These are phyloP conservation scores for Chondrus crispus DNA, from an alignment of 23 red algal species.

Conservation along the genomic window DNA sequence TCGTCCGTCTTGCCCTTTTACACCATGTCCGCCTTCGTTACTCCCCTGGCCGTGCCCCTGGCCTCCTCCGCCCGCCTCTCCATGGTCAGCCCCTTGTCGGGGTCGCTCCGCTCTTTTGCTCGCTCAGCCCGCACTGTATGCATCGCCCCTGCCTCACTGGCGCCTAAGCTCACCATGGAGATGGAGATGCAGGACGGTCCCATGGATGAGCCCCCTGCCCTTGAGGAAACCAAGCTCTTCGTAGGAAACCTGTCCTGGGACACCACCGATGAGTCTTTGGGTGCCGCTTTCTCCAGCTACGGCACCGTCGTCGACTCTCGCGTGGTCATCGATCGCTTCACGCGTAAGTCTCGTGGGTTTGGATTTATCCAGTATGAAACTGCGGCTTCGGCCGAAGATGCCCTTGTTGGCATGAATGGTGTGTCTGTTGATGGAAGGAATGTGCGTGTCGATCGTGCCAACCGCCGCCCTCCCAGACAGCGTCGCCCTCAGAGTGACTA, in stretches of 20 bases:
- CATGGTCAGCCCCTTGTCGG: too few species aligned
- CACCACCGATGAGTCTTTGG: slow-evolving; percentile 67
- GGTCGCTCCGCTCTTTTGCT: too few species aligned
- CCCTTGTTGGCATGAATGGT: slow-evolving; percentile 76
- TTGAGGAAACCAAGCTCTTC: slow-evolving; percentile 78
- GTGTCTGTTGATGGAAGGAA: slow-evolving; percentile 64
- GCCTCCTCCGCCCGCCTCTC: background rate
- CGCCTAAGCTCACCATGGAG: too few species aligned
- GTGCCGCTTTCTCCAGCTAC: slow-evolving; percentile 61
- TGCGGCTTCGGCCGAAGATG: slow-evolving; percentile 58
- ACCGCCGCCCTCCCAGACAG: slow-evolving; percentile 24
- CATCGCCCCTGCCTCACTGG: too few species aligned
- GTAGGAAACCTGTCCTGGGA: slow-evolving; percentile 83
- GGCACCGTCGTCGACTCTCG: slow-evolving; percentile 71
- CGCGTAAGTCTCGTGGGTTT: slow-evolving; percentile 81
- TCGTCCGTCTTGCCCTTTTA: background rate
- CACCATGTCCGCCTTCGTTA: background rate
- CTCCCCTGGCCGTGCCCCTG: background rate
- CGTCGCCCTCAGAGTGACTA: slow-evolving; percentile 13
- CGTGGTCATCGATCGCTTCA: slow-evolving; percentile 72
- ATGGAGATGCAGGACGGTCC: background rate
- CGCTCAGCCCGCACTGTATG: too few species aligned
- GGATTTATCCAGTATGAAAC: slow-evolving; percentile 86
- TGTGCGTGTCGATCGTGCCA: slow-evolving; percentile 81
- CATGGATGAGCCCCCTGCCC: background rate